These are phyloP conservation scores for Ilyonectria robusta DNA, from an alignment of 2,329 filamentous ascomycete genomes.

Conservation along the genomic window DNA sequence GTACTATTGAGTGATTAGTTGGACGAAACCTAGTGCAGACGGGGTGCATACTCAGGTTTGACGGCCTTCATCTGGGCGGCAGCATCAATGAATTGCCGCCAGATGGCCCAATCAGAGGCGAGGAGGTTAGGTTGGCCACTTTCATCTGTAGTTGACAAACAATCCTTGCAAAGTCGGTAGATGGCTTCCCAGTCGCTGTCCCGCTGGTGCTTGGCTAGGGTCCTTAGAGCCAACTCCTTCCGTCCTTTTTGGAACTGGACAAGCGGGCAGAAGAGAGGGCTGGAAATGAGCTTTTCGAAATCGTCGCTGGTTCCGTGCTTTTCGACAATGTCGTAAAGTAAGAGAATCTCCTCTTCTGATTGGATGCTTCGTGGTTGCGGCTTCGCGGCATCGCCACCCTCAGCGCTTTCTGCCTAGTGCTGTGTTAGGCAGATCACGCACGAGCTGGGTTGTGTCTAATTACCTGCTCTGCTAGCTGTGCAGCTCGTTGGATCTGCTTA, in stretches of 20 bases:
- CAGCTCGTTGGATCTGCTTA: conserved; percentile 66
- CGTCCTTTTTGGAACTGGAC: conserved; percentile 61
- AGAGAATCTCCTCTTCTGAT: conserved; percentile 65
- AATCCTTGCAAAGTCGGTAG: conserved; percentile 60
- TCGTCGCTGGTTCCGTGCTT: conserved; percentile 60
- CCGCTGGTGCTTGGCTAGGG: conserved; percentile 54
- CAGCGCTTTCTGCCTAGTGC: conserved; percentile 37
- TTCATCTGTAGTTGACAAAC: conserved; percentile 57
- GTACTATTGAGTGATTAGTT: conserved; percentile 44
- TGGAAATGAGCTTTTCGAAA: conserved; percentile 56
- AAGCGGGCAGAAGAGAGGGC: conserved; percentile 58
- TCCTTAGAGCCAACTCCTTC: conserved; percentile 63
- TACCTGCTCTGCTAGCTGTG: conserved; percentile 62
- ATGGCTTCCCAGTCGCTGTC: conserved; percentile 59
- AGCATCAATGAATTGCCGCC: conserved; percentile 57
- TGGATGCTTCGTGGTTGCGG: conserved; percentile 53
- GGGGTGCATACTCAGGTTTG: conserved; percentile 52
- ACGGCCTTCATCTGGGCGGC: conserved; percentile 51
- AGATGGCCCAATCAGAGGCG: conserved; percentile 61
- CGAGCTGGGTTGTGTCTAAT: not conserved
- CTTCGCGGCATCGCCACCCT: conserved; percentile 39
- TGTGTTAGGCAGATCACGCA: not conserved
- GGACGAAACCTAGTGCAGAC: not conserved
- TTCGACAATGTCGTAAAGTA: conserved; percentile 64
- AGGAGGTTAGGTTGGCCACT: conserved; percentile 57